phyloP scores from a whole-genome alignment of 805 yeast species.

The Brettanomyces naardenensis region DNA sequence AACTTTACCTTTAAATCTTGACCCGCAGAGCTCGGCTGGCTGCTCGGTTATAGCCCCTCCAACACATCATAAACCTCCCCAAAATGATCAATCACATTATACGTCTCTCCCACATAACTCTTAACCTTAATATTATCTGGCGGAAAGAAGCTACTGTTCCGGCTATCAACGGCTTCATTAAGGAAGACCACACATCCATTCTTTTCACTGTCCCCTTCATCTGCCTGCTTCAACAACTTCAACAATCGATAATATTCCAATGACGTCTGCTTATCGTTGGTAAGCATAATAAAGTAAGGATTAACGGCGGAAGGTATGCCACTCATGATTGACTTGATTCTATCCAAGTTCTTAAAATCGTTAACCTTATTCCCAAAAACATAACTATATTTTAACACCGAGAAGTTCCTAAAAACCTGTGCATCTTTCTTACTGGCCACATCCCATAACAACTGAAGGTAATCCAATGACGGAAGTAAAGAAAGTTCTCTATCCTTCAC shows the following conservation, averaged over 20 bases:
- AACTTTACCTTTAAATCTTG: too few species aligned
- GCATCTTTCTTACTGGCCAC: background rate
- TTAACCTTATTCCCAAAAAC: slow-evolving; percentile 14
- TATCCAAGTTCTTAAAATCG: slow-evolving; percentile 14
- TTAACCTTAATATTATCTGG: background rate
- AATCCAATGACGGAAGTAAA: slow-evolving; percentile 12
- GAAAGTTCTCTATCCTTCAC: slow-evolving; percentile 18
- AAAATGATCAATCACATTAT: slow-evolving; percentile 14
- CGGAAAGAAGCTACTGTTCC: background rate
- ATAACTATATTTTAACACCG: slow-evolving; percentile 11
- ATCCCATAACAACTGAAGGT: slow-evolving; percentile 4
- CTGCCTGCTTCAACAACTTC: slow-evolving; percentile 10
- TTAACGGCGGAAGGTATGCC: slow-evolving; percentile 3
- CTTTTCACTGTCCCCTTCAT: background rate
- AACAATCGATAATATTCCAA: slow-evolving; percentile 19
- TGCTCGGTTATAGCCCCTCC: slow-evolving; percentile 12
- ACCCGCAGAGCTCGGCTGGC: too few species aligned
- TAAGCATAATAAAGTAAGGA: slow-evolving; percentile 15
- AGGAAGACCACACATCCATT: slow-evolving; percentile 19
- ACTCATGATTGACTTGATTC: slow-evolving; percentile 6
- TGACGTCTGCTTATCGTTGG: slow-evolving; percentile 17
- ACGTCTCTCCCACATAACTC: slow-evolving; percentile 9
- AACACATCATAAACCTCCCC: slow-evolving; percentile 16
- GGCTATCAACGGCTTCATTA: slow-evolving; percentile 2
- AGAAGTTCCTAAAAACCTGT: slow-evolving; percentile 4